Conservation (phyloP, 2,329 filamentous ascomycete species). For the Cercospora zeina region DNA sequence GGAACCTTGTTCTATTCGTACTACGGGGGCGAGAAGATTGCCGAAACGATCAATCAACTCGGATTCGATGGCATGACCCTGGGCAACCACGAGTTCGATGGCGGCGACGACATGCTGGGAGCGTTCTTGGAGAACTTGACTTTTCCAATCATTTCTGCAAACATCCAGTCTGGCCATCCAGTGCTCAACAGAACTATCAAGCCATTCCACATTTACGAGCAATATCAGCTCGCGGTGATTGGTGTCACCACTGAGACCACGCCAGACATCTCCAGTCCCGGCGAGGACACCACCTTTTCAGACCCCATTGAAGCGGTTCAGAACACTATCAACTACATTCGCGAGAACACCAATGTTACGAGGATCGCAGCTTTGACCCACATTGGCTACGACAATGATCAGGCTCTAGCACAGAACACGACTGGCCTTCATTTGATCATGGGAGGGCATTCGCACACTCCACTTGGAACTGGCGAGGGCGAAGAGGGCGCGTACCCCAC, state of each 20-base stretch:
- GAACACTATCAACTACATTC: constrained; percentile 62
- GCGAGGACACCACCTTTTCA: constrained; percentile 58
- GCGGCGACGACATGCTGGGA: constrained; percentile 62
- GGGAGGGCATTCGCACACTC: constrained; percentile 61
- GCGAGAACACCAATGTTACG: constrained; percentile 61
- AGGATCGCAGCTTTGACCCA: constrained; percentile 67
- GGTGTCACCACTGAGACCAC: constrained; percentile 64
- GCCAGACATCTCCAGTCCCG: constrained; percentile 59
- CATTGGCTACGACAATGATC: constrained; percentile 65
- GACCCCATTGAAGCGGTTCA: constrained; percentile 61
- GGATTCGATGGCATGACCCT: constrained; percentile 69
- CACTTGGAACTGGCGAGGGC: constrained; percentile 60
- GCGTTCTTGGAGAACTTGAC: constrained; percentile 64
- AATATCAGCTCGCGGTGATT: constrained; percentile 63
- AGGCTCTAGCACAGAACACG: constrained; percentile 60
- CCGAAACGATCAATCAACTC: constrained; percentile 64
- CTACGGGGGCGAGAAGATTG: constrained; percentile 67
- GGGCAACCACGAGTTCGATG: constrained; percentile 68
- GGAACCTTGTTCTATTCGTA: constrained; percentile 68
- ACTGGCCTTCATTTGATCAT: constrained; percentile 68
- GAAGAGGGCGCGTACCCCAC: constrained; percentile 65
- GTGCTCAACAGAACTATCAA: constrained; percentile 64
- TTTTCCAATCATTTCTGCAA: constrained; percentile 64
- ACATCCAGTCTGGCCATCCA: constrained; percentile 61
- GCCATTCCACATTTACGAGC: constrained; percentile 64